Evolutionary conservation across 257 asterid species (phyloP), one percentile per base, ranked within the genome.

Genomic region (Gentiana straminea): DNA sequence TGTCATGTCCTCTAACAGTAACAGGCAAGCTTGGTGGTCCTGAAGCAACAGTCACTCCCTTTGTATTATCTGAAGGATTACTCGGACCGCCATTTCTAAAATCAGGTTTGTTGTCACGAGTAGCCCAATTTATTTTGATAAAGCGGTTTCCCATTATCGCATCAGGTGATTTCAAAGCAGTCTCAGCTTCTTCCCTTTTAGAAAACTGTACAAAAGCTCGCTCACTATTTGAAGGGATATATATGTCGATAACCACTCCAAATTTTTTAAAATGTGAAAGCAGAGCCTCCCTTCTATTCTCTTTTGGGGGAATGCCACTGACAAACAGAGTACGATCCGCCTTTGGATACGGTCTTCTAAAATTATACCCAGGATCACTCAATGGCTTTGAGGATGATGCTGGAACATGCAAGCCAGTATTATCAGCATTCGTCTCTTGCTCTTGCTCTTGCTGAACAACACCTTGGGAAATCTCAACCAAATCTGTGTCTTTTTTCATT

Each of bases 61-160:
- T 69, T 46, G 76, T 57, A 63, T 70, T 38, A 65, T 63, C 36
- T 60, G 78, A 70, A 38, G 54, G 64, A 64, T 12, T 61, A 64
- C 71, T 69, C 62, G 44, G 46, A 57, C 78, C 78, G 68, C 69
- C 67, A 39, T 63, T 71, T 69, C 79, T 81, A 70, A 73, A 74
- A 63, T 80, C 95, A 60, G 93, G 75, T 66, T 82, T 77, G 68
- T 77, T 86, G 70, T 92, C 89, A 67, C 99, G 83, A 62, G 83
- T 89, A 66, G 99, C 99, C 99, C 99, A 92, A 80, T 80, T 80
- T 58, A 92, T 87, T 83, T 81, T 89, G 70, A 92, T 84, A 75
- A 92, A 92, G 38, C 99, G 91, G 76, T 92, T 92, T 36, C 97
- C 94, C 97, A 88, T 89, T 38, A 92, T 89, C 15, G 99, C 99